Evolutionary conservation across 164 flowering plant genomes (phyloP), one percentile per base, ranked within the genome.

Genomic region (Magnolia changhungtana): DNA sequence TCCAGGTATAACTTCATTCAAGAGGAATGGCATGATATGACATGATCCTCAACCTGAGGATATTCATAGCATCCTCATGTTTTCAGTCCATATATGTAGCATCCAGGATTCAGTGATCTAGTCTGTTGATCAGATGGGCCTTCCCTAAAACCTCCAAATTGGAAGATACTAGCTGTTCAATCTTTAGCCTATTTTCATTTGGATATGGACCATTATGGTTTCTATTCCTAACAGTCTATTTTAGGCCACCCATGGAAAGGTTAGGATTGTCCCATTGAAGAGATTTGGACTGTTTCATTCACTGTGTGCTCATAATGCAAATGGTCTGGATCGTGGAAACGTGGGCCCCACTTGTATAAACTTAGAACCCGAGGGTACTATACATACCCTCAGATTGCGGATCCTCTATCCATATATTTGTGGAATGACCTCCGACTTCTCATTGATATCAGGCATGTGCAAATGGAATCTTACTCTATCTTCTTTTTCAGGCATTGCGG

Each of bases 401-500:
- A 55, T 55, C 27, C 45, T 5, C 72, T 45, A 55, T 14, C 6
- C 49, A 76, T 31, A 52, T 20, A 8, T 52, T 4, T 59, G 21
- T 72, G 49, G 29, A 58, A 31, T 24, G 65, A 37, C 8, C 20
- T 52, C 14, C 14, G 19, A 58, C 20, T 24, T 72, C 45, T 59
- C 9, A 9, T 31, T 69, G 49, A 27, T 69, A 0, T 1, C 61
- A 19, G 66, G 29, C 4, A 37, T 37, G 45, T 37, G 45, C 7
- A 37, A 37, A 37, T 37, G 45, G 45, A 52, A 52, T 23, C 45
- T 52, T 64, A 50, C 37, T 74, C 59, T 31, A 67, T 72, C 72
- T 73, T 23, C 67, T 37, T 67, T 50, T 78, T 63, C 27, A 86
- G 89, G 85, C 61, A 69, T 88, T 70, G 90, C 88, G 49, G 89